Evolutionary conservation across 169 alveolate genomes (phyloP).

Genomic region (Plasmodium fragile): DNA sequence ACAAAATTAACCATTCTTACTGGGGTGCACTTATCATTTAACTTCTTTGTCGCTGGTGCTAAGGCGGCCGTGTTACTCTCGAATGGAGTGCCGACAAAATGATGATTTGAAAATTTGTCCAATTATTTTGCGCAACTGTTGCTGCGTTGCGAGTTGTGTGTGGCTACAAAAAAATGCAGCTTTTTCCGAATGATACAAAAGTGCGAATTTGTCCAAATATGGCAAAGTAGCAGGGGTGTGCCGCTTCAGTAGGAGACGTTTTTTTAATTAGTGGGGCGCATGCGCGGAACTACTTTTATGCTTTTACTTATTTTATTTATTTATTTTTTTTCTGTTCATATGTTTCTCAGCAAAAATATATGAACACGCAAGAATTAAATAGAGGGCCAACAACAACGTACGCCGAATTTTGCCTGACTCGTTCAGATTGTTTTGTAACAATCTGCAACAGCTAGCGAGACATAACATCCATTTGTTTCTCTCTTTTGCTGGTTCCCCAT

Average conservation of each 20-base stretch:
- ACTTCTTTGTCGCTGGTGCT: background rate
- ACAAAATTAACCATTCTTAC: background rate
- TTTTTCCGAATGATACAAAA: slow-evolving; percentile 9
- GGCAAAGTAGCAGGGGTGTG: background rate
- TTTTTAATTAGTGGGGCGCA: background rate
- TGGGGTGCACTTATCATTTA: background rate
- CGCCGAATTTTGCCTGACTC: background rate
- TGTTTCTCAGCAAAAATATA: slow-evolving; percentile 10
- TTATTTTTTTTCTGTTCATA: slow-evolving; percentile 3
- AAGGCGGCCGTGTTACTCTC: background rate
- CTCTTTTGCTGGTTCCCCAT: slow-evolving; percentile 19
- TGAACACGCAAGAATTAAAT: slow-evolving; percentile 19
- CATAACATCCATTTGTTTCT: background rate
- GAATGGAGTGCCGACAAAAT: background rate
- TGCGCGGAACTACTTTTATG: background rate
- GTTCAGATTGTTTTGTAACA: background rate
- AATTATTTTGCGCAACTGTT: slow-evolving; percentile 11
- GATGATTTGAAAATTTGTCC: background rate
- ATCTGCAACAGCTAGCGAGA: background rate
- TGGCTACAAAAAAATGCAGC: slow-evolving; percentile 4
- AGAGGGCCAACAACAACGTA: background rate
- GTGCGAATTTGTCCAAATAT: background rate
- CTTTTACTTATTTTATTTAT: slow-evolving; percentile 8
- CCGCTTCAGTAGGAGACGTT: background rate
- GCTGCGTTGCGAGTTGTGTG: background rate